phyloP scores from a whole-genome alignment of 2,329 filamentous ascomycete species.

The Lachnellula hyalina region DNA sequence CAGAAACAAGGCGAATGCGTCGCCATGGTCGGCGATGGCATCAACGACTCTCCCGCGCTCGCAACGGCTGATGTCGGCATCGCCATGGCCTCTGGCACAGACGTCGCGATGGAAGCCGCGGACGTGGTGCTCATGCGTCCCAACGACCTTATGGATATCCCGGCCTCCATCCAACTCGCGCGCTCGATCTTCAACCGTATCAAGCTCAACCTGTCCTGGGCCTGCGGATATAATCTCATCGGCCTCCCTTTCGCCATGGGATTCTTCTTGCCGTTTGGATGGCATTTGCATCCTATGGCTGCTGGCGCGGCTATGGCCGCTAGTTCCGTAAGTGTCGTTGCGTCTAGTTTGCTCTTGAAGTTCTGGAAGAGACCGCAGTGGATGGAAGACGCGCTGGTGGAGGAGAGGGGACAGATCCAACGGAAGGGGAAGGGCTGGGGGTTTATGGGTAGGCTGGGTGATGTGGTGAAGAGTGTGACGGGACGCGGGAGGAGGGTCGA shows the following conservation, averaged over 20 bases:
- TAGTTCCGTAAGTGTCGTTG: conserved; percentile 84
- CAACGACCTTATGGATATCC: conserved; percentile 88
- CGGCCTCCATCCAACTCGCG: conserved; percentile 75
- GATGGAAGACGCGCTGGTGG: conserved; percentile 72
- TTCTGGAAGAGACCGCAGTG: conserved; percentile 79
- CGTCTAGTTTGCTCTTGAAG: conserved; percentile 76
- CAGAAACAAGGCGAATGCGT: conserved; percentile 72
- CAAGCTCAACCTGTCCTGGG: conserved; percentile 89
- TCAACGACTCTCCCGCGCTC: conserved; percentile 95
- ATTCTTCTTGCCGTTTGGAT: conserved; percentile 82
- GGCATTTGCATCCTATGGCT: conserved; percentile 86
- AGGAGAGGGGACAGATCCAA: conserved; percentile 45
- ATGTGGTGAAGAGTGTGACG: conserved; percentile 37
- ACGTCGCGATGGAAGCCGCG: conserved; percentile 96
- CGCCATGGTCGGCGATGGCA: conserved; percentile 96
- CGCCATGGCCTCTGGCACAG: conserved; percentile 85
- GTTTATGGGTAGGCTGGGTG: conserved; percentile 37
- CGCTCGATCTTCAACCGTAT: conserved; percentile 85
- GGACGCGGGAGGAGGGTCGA: conserved; percentile 37
- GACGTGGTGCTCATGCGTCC: conserved; percentile 94
- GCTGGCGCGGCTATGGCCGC: conserved; percentile 91
- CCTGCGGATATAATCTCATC: conserved; percentile 85
- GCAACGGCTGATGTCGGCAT: conserved; percentile 92
- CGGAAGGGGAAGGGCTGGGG: conserved; percentile 29
- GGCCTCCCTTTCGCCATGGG: conserved; percentile 97